Evolutionary conservation across 2,329 filamentous ascomycete genomes (phyloP).

Genomic region (Sporothrix pseudoabietina): DNA sequence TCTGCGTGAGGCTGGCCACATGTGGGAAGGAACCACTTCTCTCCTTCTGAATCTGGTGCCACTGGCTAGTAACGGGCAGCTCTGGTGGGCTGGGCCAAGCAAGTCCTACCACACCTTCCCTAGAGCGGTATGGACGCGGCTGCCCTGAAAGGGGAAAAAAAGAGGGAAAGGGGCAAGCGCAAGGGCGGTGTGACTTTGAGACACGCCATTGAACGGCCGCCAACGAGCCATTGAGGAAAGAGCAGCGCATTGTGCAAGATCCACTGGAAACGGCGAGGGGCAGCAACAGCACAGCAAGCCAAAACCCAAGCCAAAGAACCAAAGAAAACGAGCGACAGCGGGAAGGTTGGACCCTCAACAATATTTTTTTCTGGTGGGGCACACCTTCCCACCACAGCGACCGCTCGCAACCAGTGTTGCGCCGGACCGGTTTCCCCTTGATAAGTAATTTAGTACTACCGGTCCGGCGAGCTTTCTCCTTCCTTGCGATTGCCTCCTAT

Average conservation of each 20-base stretch:
- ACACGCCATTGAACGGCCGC: not conserved
- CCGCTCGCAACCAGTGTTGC: slow-evolving; percentile 15
- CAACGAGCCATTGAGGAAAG: slow-evolving; percentile 1
- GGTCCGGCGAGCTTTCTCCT: slow-evolving; percentile 11
- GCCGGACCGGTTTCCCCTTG: not conserved
- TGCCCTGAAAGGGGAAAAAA: slow-evolving; percentile 25
- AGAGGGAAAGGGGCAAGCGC: slow-evolving; percentile 22
- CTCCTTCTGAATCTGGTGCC: too few species aligned
- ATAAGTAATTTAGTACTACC: slow-evolving; percentile 21
- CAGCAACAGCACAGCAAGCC: not conserved
- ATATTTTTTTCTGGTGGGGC: slow-evolving; percentile 28
- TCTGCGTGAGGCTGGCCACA: slow-evolving; percentile 23
- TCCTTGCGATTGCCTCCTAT: slow-evolving; percentile 21
- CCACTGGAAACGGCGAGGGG: slow-evolving; percentile 20
- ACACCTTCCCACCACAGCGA: slow-evolving; percentile 22
- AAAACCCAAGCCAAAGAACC: not conserved
- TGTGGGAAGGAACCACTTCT: slow-evolving; percentile 13
- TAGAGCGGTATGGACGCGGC: slow-evolving; percentile 23
- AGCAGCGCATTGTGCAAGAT: not conserved
- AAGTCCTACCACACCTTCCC: slow-evolving; percentile 27
- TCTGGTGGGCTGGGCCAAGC: slow-evolving; percentile 3
- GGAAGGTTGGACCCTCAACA: slow-evolving; percentile 27
- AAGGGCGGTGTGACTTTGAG: slow-evolving; percentile 28
- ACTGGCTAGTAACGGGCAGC: not conserved
- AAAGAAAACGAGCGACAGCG: not conserved